Base-by-base conservation (phyloP, 176 grass and related monocot genomes). In the Bothriochloa decipiens region DNA sequence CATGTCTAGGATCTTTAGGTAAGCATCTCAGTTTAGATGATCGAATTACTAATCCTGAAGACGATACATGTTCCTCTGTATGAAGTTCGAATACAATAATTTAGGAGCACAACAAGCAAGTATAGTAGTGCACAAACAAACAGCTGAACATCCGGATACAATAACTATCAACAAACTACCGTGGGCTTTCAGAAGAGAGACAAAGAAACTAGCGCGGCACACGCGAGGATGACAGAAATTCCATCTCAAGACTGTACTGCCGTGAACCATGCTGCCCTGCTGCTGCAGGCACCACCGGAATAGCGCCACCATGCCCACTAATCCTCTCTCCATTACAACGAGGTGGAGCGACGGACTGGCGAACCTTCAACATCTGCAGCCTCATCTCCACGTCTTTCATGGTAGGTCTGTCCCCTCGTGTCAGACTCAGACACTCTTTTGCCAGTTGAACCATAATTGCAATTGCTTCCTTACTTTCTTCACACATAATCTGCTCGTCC, bases 341-440 rank as follows among this genome's bases (percentile, higher is more conserved):
- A 41, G 45, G 3, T 3, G 2, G 75, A 8, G 53, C 8, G 4
- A 23, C n/a, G 12, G 39, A 25, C 8, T 65, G 25, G 2, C 25
- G 11, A 40, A 3, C 46, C 25, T 70, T 81, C 36, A 76, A 26
- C 62, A 68, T 36, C 9, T 68, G 85, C 1, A 82, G 25, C 71
- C 78, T 81, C 70, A 81, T 75, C 78, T 87, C 85, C 45, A 87
- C 85, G 1, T 87, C 70, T 72, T 87, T 87, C 85, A 87, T 81
- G 46, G 11, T 75, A 57, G 85, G 85, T 11, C 85, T 67, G 18
- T 81, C 58, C 15, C 49, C 42, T 40, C 84, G 32, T 4, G 68
- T 86, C 65, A 65, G 41, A 13, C 66, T 78, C 22, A 83, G 73
- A 40, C 64, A 81, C 65, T 83, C 80, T 36, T 20, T 3, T 3